Evolutionary conservation across 441 rosid species (phyloP).

Genomic region (Croton laevigatus): DNA sequence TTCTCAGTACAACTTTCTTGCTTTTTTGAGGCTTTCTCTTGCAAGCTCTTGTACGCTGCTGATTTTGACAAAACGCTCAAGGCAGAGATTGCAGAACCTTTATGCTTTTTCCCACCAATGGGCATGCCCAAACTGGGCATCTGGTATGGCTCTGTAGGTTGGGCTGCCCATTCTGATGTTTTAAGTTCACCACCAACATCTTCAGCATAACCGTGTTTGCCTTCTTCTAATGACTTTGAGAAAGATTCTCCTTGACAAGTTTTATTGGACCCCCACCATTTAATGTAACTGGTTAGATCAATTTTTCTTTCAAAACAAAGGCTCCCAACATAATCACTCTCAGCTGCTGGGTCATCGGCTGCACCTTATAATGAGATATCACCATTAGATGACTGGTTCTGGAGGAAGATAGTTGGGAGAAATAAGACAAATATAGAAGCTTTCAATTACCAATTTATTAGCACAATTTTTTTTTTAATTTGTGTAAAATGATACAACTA

Average conservation of each 20-base stretch:
- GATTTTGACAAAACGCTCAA: constrained; percentile 78
- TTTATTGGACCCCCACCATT: constrained; percentile 89
- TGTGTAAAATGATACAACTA: background rate
- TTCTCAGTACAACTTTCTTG: constrained; percentile 58
- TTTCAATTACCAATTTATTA: constrained; percentile 9
- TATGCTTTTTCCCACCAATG: constrained; percentile 43
- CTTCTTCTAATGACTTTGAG: constrained; percentile 63
- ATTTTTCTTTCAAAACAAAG: constrained; percentile 78
- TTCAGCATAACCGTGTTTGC: constrained; percentile 50
- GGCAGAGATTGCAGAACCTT: constrained; percentile 56
- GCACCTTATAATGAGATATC: constrained; percentile 38
- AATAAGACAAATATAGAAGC: background rate
- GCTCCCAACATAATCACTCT: constrained; percentile 64
- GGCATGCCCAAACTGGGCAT: constrained; percentile 68
- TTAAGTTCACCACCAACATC: constrained; percentile 74
- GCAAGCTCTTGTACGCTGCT: constrained; percentile 72
- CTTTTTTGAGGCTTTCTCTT: constrained; percentile 69
- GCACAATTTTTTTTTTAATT: background rate
- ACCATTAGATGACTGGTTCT: constrained; percentile 10
- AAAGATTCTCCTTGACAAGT: constrained; percentile 63
- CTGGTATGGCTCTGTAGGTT: constrained; percentile 80
- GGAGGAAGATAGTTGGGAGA: constrained; percentile 3
- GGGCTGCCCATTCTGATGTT: constrained; percentile 57
- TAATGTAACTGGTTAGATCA: constrained; percentile 77
- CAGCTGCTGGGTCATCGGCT: constrained; percentile 69